These are phyloP conservation scores for Phytopythium aichiense DNA, from an alignment of 352 stramenopile species.

Conservation along the genomic window DNA sequence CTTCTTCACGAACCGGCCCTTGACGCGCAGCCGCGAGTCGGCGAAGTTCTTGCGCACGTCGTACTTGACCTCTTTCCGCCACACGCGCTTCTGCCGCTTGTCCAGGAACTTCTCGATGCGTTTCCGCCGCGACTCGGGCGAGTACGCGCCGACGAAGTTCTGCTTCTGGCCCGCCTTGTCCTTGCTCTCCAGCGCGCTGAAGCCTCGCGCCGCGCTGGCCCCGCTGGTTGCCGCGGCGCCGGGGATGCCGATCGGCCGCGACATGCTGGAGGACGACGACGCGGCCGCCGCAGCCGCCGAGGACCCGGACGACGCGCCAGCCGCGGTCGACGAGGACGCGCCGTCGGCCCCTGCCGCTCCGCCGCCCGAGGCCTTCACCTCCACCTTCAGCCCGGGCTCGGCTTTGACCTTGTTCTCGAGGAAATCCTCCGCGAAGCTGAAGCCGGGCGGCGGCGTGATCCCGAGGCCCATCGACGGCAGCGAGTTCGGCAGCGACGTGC, in stretches of 20 bases:
- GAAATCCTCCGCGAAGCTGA: constrained; percentile 86
- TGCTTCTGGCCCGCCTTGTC: constrained; percentile 65
- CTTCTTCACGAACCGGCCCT: constrained; percentile 99
- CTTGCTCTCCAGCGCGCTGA: constrained; percentile 32
- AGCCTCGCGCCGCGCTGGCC: constrained; percentile 25
- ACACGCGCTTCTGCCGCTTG: constrained; percentile 92
- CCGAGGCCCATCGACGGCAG: constrained; percentile 83
- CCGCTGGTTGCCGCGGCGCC: constrained; percentile 35
- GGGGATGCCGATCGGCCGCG: constrained; percentile 78
- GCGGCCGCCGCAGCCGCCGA: constrained; percentile 19
- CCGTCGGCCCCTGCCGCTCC: constrained; percentile 10
- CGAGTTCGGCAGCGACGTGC: constrained; percentile 81
- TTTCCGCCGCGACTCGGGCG: constrained; percentile 77
- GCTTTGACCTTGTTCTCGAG: constrained; percentile 71
- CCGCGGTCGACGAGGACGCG: not conserved
- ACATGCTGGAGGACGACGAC: constrained; percentile 40
- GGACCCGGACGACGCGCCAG: constrained; percentile 7
- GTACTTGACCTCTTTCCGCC: constrained; percentile 98
- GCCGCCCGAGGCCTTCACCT: constrained; percentile 20
- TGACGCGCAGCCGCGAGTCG: constrained; percentile 96
- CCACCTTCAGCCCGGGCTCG: constrained; percentile 34
- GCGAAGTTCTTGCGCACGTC: constrained; percentile 99
- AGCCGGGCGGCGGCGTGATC: constrained; percentile 77
- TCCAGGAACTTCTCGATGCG: constrained; percentile 89
- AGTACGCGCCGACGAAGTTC: constrained; percentile 75